Percentiles rank a stretch among this genome's conserved stretches.
phyloP scores from a whole-genome alignment of 441 rosid species.

The Eutrema salsugineum region DNA sequence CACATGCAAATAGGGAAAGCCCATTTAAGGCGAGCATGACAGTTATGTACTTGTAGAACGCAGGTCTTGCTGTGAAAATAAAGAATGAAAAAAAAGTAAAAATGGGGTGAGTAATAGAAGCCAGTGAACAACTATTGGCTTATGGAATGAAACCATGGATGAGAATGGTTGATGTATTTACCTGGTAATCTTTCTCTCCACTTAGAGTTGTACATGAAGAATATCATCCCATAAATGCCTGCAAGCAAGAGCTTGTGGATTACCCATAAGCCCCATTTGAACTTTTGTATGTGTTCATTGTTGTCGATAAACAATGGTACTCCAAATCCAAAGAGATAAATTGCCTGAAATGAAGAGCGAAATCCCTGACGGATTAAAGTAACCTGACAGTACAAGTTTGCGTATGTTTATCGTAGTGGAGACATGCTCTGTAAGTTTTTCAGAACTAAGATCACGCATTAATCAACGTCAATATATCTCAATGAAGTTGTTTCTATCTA shows the following conservation, averaged over 20 bases:
- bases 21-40: constrained; percentile 70
- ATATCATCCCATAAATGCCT: constrained; percentile 60
- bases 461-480: background rate
- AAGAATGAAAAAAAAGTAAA: background rate
- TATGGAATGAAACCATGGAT: background rate
- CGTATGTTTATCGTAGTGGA: background rate
- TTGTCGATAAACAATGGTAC: constrained; percentile 72
- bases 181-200: constrained; percentile 94
- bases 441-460: background rate
- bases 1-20: constrained; percentile 59
- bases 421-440: background rate
- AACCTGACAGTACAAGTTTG: background rate
- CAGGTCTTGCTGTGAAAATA: constrained; percentile 74
- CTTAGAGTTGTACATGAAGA: constrained; percentile 77
- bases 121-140: background rate
- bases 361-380: background rate
- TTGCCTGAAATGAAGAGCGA: constrained; percentile 44
- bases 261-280: constrained; percentile 89
- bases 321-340: constrained; percentile 75
- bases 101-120: background rate
- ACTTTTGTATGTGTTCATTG: constrained; percentile 41
- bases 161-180: constrained; percentile 24
- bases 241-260: constrained; percentile 77
- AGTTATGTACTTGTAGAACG: constrained; percentile 71
- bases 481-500: background rate